phyloP scores from a whole-genome alignment of 2,329 filamentous ascomycete genomes.

The Claviceps quebecensis region DNA sequence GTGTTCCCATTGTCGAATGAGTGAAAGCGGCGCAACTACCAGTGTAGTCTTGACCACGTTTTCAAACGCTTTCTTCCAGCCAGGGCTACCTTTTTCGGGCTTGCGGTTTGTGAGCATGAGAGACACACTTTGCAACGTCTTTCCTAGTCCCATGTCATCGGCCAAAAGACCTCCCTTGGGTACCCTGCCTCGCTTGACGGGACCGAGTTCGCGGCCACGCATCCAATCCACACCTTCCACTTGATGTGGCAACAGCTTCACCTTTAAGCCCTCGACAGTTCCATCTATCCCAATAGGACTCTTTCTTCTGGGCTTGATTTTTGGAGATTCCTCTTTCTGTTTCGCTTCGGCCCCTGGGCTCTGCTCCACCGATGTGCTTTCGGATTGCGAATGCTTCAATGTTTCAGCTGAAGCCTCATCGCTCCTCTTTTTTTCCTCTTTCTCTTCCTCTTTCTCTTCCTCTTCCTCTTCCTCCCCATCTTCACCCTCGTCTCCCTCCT shows the following conservation, averaged over 20 bases:
- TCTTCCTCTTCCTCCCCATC: not conserved
- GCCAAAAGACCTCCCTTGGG: slow-evolving; percentile 91
- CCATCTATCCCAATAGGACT: slow-evolving; percentile 29
- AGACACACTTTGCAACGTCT: slow-evolving; percentile 87
- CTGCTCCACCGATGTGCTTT: slow-evolving; percentile 3
- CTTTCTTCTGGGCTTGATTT: slow-evolving; percentile 9
- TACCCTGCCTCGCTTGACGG: slow-evolving; percentile 64
- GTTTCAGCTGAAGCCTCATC: not conserved
- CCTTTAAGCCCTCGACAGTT: slow-evolving; percentile 62
- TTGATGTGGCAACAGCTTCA: slow-evolving; percentile 85
- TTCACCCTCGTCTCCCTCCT: slow-evolving; percentile 13
- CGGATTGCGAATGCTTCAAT: not conserved
- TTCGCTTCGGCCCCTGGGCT: slow-evolving; percentile 10
- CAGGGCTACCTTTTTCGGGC: slow-evolving; percentile 40
- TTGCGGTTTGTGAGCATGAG: slow-evolving; percentile 74
- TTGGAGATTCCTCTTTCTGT: not conserved
- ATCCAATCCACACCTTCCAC: slow-evolving; percentile 93
- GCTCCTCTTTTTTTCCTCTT: not conserved
- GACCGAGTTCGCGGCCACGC: slow-evolving; percentile 78
- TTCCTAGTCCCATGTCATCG: slow-evolving; percentile 94
- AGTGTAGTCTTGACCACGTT: slow-evolving; percentile 66
- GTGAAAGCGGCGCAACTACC: slow-evolving; percentile 80
- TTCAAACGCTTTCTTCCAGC: slow-evolving; percentile 54
- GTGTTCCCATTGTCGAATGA: slow-evolving; percentile 94
- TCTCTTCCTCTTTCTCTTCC: not conserved